phyloP scores from a whole-genome alignment of 2,329 filamentous ascomycete species.

The Talaromyces marneffei region DNA sequence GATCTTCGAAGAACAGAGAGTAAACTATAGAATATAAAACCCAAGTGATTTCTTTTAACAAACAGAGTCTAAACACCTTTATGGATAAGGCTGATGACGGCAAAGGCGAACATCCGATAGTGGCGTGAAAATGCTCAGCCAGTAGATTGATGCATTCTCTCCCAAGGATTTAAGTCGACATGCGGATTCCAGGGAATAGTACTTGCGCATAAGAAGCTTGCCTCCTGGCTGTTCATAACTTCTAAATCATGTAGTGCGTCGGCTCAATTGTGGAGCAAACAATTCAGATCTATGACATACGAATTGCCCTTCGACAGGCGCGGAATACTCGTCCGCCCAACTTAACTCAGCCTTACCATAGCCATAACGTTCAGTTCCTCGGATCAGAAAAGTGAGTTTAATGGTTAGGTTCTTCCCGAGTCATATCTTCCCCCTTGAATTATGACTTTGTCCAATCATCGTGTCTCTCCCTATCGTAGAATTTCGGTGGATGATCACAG shows the following conservation, averaged over 20 bases:
- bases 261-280: neutral
- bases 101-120: neutral
- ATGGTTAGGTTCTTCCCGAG: neutral
- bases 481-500: neutral
- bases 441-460: neutral
- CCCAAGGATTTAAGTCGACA: neutral
- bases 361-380: neutral
- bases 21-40: too few relatives aligned
- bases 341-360: neutral
- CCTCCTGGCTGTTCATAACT: neutral
- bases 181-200: neutral
- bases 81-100: neutral
- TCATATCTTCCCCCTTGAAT: neutral
- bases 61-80: too few relatives aligned
- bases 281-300: neutral
- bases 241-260: neutral
- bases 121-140: neutral
- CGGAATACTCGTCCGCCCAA: neutral
- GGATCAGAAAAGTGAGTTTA: neutral
- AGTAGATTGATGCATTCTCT: neutral
- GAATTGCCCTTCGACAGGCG: neutral
- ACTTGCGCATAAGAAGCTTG: neutral
- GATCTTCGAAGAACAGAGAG: too few relatives aligned
- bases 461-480: neutral
- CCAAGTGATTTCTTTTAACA: too few relatives aligned